A percentile compares a stretch with the other conserved stretches of the same genome.
phyloP scores from a whole-genome alignment of 2,329 filamentous ascomycete species.

The Penicillium sp. region DNA sequence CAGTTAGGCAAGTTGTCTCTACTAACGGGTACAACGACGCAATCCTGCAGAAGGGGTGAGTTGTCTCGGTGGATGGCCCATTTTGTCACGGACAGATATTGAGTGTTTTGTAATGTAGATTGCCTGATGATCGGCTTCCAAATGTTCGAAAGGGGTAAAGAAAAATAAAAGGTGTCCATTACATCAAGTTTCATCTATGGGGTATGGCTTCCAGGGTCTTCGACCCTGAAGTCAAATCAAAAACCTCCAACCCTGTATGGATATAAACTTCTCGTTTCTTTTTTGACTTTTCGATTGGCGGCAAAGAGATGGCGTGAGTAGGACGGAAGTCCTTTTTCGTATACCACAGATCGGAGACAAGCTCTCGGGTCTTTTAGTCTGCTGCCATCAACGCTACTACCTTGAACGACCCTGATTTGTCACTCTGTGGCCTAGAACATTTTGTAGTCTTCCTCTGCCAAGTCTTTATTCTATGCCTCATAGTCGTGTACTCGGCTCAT shows the following conservation, averaged over 20 bases:
- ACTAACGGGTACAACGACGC: background rate
- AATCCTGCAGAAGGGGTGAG: background rate
- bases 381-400: constrained; percentile 12
- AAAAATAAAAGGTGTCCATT: background rate
- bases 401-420: constrained; percentile 15
- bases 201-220: background rate
- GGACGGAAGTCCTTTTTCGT: background rate
- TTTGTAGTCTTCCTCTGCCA: background rate
- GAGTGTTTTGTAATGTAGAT: background rate
- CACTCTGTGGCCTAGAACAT: constrained; percentile 4
- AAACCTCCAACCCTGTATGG: background rate
- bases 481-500: background rate
- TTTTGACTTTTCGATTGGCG: constrained; percentile 3
- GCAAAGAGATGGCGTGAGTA: background rate
- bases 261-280: background rate
- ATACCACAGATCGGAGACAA: constrained; percentile 9
- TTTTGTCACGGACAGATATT: background rate
- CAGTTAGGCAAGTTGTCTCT: background rate
- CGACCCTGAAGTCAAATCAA: constrained; percentile 8
- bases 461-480: background rate
- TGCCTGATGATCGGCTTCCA: background rate
- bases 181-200: background rate
- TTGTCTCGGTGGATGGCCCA: background rate
- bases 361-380: constrained; percentile 9
- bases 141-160: background rate